Evolutionary conservation across 257 asterid genomes (phyloP).

Genomic region (Jacaranda mimosifolia): DNA sequence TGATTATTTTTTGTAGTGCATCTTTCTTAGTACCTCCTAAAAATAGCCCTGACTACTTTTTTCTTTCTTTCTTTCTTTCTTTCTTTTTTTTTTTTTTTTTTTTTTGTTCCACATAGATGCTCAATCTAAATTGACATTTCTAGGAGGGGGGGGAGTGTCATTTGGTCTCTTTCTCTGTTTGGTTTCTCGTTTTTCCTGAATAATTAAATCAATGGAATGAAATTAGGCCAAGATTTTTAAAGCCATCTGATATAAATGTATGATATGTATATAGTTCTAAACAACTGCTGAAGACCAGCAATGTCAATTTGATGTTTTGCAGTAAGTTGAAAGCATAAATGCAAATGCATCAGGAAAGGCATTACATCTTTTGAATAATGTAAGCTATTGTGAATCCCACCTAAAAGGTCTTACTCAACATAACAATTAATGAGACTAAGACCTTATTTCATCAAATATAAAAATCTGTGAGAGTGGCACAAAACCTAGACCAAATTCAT

Average conservation of each 20-base stretch:
- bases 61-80: too few species aligned
- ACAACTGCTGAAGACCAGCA: not conserved
- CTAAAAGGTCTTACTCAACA: not conserved
- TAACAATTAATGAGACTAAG: slow-evolving; percentile 5
- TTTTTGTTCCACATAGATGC: too few species aligned
- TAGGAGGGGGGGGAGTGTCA: too few species aligned
- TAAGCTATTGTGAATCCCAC: slow-evolving; percentile 8
- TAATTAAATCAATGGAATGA: not conserved
- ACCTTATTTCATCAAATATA: slow-evolving; percentile 33
- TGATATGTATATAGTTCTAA: too few species aligned
- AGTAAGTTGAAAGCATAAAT: not conserved
- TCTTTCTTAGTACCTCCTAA: too few species aligned
- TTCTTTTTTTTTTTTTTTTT: too few species aligned
- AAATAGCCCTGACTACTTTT: too few species aligned
- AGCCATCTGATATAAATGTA: not conserved
- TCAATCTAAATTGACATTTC: too few species aligned
- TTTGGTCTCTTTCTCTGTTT: not conserved
- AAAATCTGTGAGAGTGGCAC: slow-evolving; percentile 4
- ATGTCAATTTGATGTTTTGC: not conserved
- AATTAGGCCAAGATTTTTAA: not conserved
- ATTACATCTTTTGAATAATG: slow-evolving; percentile 7
- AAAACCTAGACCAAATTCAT: slow-evolving; percentile 6
- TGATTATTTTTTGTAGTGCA: too few species aligned
- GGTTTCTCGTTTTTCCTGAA: too few species aligned
- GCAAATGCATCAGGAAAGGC: not conserved